Base-by-base conservation (phyloP, 352 stramenopile genomes). In the Aphanomyces euteiches region DNA sequence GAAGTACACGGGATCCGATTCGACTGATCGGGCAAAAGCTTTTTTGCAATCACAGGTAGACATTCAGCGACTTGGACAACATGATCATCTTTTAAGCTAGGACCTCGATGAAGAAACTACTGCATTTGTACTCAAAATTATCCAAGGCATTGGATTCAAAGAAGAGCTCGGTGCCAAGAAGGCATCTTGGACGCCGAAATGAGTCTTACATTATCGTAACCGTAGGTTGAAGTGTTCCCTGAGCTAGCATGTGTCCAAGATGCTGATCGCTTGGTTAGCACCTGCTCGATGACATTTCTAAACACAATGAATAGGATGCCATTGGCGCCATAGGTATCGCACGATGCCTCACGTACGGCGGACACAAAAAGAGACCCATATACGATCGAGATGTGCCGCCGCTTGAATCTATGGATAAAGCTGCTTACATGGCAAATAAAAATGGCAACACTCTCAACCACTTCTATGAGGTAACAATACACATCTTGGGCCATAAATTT, bases 261-360 rank as follows among this genome's bases (percentile, higher is more conserved):
- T 73, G 90, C 90, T 5, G 90, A 97, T 38, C 82, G 89, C 56
- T 77, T 96, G 72, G 83, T 89, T 75, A 19, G 73, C 38, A 28
- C 28, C 19, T 59, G 19, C 28, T 70, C 19, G 41, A 47, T 61
- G 17, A 19, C 41, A 53, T 7, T 75, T 17, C 43, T 19, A 60
- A 36, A 0, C 13, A 3, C 38, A 38, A 66, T 0, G 28, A 36
- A 43, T 54, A 90, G 83, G 90, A 97, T 74, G 89, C 88, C 7
- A 96, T 97, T 71, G 90, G 88, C n/a, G 88, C 90, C 4, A 87
- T 97, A 15, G 90, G 90, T 68, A 95, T 96, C 56, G 90, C 90
- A 15, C 88, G 90, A 28, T 96, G 89, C 75, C 96, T 97, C 74
- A 96, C 90, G 28, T 97, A 89, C 65, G 88, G 89, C 69, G 86